Base-by-base conservation (phyloP, 2,329 filamentous ascomycete genomes). In the Fusarium heterosporum region DNA sequence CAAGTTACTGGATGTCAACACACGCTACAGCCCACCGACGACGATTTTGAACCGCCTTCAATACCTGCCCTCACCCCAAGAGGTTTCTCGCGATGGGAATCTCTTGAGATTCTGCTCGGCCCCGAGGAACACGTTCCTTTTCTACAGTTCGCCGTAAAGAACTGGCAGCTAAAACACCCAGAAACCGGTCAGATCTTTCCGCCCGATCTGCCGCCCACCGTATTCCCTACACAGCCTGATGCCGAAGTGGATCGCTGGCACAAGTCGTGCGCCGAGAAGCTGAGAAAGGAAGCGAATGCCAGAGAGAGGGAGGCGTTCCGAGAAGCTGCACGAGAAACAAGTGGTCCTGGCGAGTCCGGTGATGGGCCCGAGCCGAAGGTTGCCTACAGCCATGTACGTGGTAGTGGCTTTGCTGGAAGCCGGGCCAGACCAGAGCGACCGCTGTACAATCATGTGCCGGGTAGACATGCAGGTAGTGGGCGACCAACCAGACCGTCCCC, bases 11-110 rank as follows among this genome's bases (percentile, higher is more conserved):
- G 95, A 70, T 97, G 95, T 76, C 91, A 93, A 72, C 95, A 98
- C 79, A 89, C 89, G 48, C 84, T 98, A 28, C 92, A 96, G 70
- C 93, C 93, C 1, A 87, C 87, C 46, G 86, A 88, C 38, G 85
- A 89, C 71, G 87, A 92, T 65, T 97, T 92, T 76, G 86, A 85
- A 5, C 83, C 89, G 1, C 96, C 95, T 0, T 89, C 86, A 0
- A 86, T 97, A 40, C 96, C 96, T 1, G 92, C 93, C 14, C 81
- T 99, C 55, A 96, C 95, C 34, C 83, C 86, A 0, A 87, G 88
- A 73, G 96, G 96, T 39, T 99, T 97, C 77, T 92, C 95, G 41
- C 89, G 93, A 76, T 99, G 95, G 95, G 91, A 97, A 81, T 93
- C 92, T 1, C 91, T 98, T 55, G 93, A 98, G 79, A 85, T 97